A percentile compares a stretch with the other conserved stretches of the same genome.
These are phyloP conservation scores for Speleostelium caveatum DNA, from an alignment of 78 protist genomes.

Conservation along the genomic window DNA sequence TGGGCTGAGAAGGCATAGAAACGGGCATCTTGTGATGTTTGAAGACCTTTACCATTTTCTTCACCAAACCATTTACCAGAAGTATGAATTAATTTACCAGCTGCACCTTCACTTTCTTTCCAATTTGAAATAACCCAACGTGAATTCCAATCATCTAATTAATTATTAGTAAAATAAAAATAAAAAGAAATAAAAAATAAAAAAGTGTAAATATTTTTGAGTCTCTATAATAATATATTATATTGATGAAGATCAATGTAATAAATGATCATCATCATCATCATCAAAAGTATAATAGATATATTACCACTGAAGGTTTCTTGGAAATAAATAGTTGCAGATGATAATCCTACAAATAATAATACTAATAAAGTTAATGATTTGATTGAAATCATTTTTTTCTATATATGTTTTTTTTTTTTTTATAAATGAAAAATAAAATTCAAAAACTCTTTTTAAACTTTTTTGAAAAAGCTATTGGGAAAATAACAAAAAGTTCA, in stretches of 20 bases:
- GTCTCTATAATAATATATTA: too few relatives aligned
- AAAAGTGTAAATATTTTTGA: not conserved
- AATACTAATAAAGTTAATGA: conserved; percentile 4
- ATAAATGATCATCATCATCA: not conserved
- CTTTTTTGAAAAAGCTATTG: not conserved
- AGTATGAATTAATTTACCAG: conserved; percentile 85
- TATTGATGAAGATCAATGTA: not conserved
- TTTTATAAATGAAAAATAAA: too few relatives aligned
- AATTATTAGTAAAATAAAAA: not conserved
- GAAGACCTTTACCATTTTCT: conserved; percentile 88
- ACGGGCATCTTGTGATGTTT: conserved; percentile 92
- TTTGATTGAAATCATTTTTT: not conserved
- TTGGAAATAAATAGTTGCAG: conserved; percentile 19
- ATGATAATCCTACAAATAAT: not conserved
- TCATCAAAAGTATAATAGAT: not conserved
- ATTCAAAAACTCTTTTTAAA: not conserved
- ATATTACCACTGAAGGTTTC: conserved; percentile 39
- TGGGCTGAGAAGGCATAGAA: conserved; percentile 91
- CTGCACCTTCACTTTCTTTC: conserved; percentile 81
- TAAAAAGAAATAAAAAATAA: not conserved
- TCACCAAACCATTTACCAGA: conserved; percentile 90
- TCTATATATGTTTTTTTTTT: conserved; percentile 11
- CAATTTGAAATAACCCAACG: conserved; percentile 86
- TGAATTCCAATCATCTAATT: conserved; percentile 70
- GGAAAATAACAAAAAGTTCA: too few relatives aligned